Conservation (phyloP, 2,329 filamentous ascomycete species). For the Alternaria sp. region DNA sequence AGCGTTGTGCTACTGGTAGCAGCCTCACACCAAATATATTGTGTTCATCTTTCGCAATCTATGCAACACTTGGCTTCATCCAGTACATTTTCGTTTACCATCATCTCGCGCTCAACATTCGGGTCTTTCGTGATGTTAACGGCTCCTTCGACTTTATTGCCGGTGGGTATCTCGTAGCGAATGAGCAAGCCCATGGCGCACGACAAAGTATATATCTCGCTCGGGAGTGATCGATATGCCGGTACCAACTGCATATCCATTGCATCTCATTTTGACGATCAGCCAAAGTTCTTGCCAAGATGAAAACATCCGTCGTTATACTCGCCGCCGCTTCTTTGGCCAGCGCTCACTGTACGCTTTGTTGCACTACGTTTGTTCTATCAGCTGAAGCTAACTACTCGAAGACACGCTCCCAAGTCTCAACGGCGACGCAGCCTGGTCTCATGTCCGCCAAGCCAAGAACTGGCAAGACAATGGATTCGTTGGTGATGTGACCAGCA, state of each 20-base stretch:
- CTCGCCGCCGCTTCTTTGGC: slow-evolving; percentile 12
- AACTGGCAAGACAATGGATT: slow-evolving; percentile 25
- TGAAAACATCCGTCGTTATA: slow-evolving; percentile 9
- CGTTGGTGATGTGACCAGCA: slow-evolving; percentile 25
- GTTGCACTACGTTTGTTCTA: not conserved
- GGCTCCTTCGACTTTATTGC: not conserved
- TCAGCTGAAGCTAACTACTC: not conserved
- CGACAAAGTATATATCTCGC: slow-evolving; percentile 4
- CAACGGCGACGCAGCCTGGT: slow-evolving; percentile 13
- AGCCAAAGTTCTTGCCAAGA: not conserved
- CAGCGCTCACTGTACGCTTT: slow-evolving; percentile 14
- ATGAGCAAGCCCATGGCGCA: not conserved
- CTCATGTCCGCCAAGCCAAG: slow-evolving; percentile 16
- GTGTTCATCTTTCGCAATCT: slow-evolving; percentile 13
- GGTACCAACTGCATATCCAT: slow-evolving; percentile 5
- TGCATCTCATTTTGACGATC: not conserved
- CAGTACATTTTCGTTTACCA: not conserved
- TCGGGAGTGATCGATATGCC: not conserved
- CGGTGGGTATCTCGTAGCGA: not conserved
- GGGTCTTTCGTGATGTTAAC: not conserved
- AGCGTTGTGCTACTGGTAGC: not conserved
- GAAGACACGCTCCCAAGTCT: slow-evolving; percentile 20
- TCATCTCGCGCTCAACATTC: not conserved
- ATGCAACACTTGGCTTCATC: slow-evolving; percentile 5
- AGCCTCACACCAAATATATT: slow-evolving; percentile 7